Base-by-base conservation (phyloP, 305 asterid species). In the Solanum hybrid region DNA sequence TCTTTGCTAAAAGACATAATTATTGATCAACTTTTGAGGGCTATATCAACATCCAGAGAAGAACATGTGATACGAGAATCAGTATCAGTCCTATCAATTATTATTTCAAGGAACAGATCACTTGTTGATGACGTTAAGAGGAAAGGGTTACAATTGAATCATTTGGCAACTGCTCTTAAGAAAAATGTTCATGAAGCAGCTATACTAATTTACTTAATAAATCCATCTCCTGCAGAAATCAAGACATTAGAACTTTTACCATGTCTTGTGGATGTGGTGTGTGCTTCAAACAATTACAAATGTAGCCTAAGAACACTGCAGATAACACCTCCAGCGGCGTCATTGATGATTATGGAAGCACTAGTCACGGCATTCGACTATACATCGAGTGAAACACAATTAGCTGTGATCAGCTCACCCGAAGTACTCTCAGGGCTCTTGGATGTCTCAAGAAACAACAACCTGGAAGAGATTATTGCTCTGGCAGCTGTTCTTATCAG, bases 101-200 rank as follows among this genome's bases (percentile, higher is more conserved):
- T 97, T 28, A 93, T 95, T 46, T 89, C 95, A 16, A 90, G 91
- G 35, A 96, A 96, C 86, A 91, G 92, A 89, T 91, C 97, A 2
- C 95, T 91, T 40, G 80, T 95, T 46, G 98, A 96, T 8, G 98
- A 97, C 35, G 89, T 97, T 78, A 96, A 96, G 92, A 92, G 92
- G 82, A 96, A 95, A 89, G 99, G 99, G 24, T 71, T 97, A 78
- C 96, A 93, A 90, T 90, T 97, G 73, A 90, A 93, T 39, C 99
- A 96, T 85, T 90, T 97, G 79, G 99, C 97, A 20, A 94, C 94
- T 5, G 99, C 99, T 91, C 96, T 97, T 79, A 95, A 95, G 81
- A 93, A 94, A 71, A 95, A 95, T 78, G 96, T 96, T 36, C 97
- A 95, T 22, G 99, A 96, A 87, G 99, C 99, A 0, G 97, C 95